Conservation (phyloP, 1,139 yeast genomes). For the Tardiomyces blankii region DNA sequence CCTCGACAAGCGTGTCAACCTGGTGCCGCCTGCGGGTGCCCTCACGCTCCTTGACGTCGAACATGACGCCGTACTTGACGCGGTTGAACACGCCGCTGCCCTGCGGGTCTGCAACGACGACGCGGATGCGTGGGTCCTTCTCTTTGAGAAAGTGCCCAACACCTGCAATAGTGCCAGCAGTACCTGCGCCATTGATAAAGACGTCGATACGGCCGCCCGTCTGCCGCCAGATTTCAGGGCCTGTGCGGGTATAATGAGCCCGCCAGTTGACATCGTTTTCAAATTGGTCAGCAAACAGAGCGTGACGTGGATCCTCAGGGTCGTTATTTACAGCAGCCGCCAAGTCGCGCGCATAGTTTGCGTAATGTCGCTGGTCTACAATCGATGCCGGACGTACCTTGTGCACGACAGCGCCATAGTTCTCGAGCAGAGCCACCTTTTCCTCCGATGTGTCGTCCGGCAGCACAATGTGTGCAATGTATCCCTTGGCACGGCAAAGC, state of each 20-base stretch:
- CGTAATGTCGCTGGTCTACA: conserved; percentile 88
- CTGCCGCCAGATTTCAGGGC: conserved; percentile 79
- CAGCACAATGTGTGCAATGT: conserved; percentile 81
- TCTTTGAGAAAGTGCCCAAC: conserved; percentile 65
- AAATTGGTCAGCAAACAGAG: conserved; percentile 90
- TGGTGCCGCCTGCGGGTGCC: conserved; percentile 93
- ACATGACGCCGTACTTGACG: conserved; percentile 87
- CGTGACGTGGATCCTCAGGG: conserved; percentile 26
- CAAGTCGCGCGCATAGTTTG: conserved; percentile 68
- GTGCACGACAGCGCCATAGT: conserved; percentile 78
- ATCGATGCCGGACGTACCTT: conserved; percentile 92
- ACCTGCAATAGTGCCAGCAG: conserved; percentile 81
- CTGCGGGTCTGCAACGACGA: conserved; percentile 84
- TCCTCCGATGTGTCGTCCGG: conserved; percentile 92
- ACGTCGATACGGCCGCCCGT: conserved; percentile 53
- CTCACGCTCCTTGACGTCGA: conserved; percentile 67
- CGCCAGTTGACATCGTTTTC: conserved; percentile 90
- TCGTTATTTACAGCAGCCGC: conserved; percentile 45
- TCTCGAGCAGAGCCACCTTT: conserved; percentile 55
- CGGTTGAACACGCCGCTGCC: conserved; percentile 87
- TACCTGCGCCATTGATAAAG: conserved; percentile 71
- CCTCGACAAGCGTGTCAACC: conserved; percentile 90
- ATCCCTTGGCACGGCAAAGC: conserved; percentile 79
- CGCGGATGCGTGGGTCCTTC: conserved; percentile 25
- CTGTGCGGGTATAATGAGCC: conserved; percentile 72